Conservation (phyloP, 1,284 basidiomycete genomes). For the Omphalotus olearius region DNA sequence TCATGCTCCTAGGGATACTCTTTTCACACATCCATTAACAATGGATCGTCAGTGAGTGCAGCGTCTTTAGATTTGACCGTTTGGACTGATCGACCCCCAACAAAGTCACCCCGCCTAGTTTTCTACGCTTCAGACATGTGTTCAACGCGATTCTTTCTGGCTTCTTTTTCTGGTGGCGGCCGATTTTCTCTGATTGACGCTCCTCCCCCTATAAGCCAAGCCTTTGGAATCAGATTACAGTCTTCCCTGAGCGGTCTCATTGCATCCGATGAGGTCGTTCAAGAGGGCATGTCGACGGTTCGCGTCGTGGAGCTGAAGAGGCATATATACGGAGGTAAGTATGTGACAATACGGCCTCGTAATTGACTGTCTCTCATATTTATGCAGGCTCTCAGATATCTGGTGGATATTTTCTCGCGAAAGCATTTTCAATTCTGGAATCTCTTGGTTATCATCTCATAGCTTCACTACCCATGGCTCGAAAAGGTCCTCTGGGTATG, state of each 20-base stretch:
- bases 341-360: not conserved
- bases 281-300: not conserved
- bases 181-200: slow-evolving; percentile 46
- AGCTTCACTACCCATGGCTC: slow-evolving; percentile 39
- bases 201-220: not conserved
- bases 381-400: slow-evolving; percentile 24
- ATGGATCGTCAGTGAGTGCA: slow-evolving; percentile 44
- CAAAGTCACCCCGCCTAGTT: slow-evolving; percentile 45
- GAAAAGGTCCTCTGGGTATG: slow-evolving; percentile 30
- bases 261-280: not conserved
- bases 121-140: slow-evolving; percentile 50
- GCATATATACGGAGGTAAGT: not conserved
- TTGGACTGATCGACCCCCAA: slow-evolving; percentile 10
- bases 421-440: slow-evolving; percentile 37
- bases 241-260: slow-evolving; percentile 1
- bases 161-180: slow-evolving; percentile 53
- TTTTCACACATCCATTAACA: slow-evolving; percentile 59
- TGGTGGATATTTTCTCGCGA: slow-evolving; percentile 32
- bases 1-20: slow-evolving; percentile 35
- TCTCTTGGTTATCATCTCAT: slow-evolving; percentile 37
- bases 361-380: not conserved
- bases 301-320: slow-evolving; percentile 8
- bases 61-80: not conserved
- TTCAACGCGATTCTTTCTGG: slow-evolving; percentile 49
- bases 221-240: slow-evolving; percentile 1